Evolutionary conservation across 163 green algal species (phyloP).

Genomic region (Dunaliella salina): DNA sequence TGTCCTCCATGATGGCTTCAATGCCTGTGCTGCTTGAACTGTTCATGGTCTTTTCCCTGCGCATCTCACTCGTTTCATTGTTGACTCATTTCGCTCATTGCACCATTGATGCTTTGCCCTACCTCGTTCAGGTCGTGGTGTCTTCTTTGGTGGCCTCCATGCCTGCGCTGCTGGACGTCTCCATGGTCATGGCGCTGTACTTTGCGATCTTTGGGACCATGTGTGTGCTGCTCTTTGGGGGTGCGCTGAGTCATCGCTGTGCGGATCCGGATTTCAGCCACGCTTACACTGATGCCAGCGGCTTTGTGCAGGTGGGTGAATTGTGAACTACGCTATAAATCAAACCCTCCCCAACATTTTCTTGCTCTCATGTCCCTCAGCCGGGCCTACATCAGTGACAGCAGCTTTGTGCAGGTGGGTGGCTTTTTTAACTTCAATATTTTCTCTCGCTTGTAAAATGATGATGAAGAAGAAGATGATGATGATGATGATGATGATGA

Average conservation of each 20-base stretch:
- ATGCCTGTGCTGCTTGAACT: not conserved
- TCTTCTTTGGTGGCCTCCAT: not conserved
- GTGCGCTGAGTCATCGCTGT: not conserved
- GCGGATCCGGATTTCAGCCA: not conserved
- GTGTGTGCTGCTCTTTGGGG: not conserved
- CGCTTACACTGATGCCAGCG: slow-evolving; percentile 29
- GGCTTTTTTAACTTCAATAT: no score
- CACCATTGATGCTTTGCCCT: not conserved
- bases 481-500: no score
- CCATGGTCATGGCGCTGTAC: not conserved
- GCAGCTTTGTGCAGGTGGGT: no score
- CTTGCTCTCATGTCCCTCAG: no score
- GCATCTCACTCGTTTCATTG: no score
- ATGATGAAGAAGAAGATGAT: no score
- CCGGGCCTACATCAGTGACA: no score
- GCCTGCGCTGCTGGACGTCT: not conserved
- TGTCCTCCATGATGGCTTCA: not conserved
- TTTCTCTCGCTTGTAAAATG: no score
- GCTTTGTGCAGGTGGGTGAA: not conserved
- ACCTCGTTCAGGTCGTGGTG: not conserved
- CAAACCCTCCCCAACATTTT: no score
- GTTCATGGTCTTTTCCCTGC: no score
- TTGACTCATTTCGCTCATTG: no score
- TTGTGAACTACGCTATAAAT: no score
- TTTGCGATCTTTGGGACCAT: not conserved